phyloP scores from a whole-genome alignment of 495 filamentous ascomycete genomes.

The Hypoxylon subgilvum region DNA sequence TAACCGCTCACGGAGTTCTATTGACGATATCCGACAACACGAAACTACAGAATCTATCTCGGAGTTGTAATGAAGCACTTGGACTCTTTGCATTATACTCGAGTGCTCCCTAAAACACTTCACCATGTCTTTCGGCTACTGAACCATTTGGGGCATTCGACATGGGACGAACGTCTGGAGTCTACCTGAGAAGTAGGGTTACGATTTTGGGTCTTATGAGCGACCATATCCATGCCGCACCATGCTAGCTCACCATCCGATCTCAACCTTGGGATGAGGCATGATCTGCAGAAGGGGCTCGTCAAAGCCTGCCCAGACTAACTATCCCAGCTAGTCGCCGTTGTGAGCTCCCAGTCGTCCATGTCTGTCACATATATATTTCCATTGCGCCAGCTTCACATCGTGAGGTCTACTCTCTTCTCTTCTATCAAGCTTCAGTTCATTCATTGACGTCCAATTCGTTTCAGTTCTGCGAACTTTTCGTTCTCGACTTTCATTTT shows the following conservation, averaged over 20 bases:
- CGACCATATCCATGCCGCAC: conserved; percentile 28
- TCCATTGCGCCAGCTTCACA: conserved; percentile 27
- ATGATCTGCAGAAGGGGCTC: conserved; percentile 43
- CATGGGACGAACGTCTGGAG: conserved; percentile 33
- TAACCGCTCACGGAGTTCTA: conserved; percentile 24
- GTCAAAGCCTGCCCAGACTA: conserved; percentile 19
- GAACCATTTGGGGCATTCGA: conserved; percentile 9
- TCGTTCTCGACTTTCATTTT: conserved; percentile 39
- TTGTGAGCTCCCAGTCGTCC: neutral
- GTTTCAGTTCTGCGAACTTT: conserved; percentile 58
- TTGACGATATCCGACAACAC: conserved; percentile 3
- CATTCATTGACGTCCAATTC: conserved; percentile 42
- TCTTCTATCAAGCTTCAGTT: conserved; percentile 35
- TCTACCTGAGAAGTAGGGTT: conserved; percentile 13
- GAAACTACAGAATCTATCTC: neutral
- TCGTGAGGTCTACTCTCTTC: conserved; percentile 14
- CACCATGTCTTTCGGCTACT: neutral
- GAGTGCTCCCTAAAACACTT: neutral
- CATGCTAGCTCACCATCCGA: conserved; percentile 30
- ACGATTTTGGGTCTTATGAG: conserved; percentile 13
- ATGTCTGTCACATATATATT: conserved; percentile 20
- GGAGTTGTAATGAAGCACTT: neutral
- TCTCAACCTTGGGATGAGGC: conserved; percentile 25
- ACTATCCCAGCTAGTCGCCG: conserved; percentile 4
- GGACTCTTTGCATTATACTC: neutral